Evolutionary conservation across 257 asterid genomes (phyloP).

Genomic region (Solanum ossicruentum): DNA sequence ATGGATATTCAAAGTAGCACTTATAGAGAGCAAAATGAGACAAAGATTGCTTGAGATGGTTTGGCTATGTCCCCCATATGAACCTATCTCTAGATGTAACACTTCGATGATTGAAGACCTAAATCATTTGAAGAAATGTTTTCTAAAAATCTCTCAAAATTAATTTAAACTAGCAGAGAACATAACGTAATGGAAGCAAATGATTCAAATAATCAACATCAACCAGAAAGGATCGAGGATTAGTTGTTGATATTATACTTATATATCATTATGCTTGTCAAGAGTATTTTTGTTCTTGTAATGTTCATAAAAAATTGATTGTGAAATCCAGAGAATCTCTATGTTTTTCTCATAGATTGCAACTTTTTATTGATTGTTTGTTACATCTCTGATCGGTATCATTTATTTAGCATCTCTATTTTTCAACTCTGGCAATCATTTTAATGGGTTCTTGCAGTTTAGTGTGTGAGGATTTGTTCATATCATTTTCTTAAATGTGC

Average conservation of each 20-base stretch:
- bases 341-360: neutral
- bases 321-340: neutral
- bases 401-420: neutral
- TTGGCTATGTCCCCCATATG: neutral
- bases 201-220: neutral
- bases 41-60: neutral
- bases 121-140: too few relatives aligned
- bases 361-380: neutral
- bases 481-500: conserved; percentile 19
- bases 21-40: neutral
- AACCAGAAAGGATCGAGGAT: neutral
- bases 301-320: neutral
- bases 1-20: neutral
- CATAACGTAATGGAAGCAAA: neutral
- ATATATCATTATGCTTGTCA: neutral
- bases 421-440: neutral
- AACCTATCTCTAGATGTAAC: neutral
- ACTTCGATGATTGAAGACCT: neutral
- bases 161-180: neutral
- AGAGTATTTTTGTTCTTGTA: neutral
- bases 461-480: neutral
- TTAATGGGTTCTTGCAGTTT: neutral
- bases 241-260: neutral
- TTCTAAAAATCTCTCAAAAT: neutral
- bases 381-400: neutral